Base-by-base conservation (phyloP, 371 early-diverging fungal species). In the Mucor lusitanicus region DNA sequence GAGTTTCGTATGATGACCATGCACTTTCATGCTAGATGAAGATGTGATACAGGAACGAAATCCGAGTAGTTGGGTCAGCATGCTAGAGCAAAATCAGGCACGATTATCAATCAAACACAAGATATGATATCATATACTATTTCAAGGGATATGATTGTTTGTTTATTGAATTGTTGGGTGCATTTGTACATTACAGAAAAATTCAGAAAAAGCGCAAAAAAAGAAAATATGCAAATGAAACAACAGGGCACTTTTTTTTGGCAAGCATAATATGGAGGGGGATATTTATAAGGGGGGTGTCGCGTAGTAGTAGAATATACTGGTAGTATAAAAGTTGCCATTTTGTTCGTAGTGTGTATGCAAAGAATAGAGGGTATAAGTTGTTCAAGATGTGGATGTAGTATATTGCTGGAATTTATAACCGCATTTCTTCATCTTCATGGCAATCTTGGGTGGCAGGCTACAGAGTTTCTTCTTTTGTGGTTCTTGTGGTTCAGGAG, bases 391-490 rank as follows among this genome's bases (percentile, higher is more conserved):
- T 28, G 50, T 50, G 5, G 50, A 12, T 50, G 21, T 21, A 8
- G 25, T 50, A 9, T 50, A 50, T 25, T 23, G 50, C 21, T 28
- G 40, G 40, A 56, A 64, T 44, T 54, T 8, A 30, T 64, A 61
- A 6, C 68, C 71, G 44, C 65, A 66, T 53, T 79, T 76, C 63
- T 76, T 72, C 72, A 81, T 65, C 40, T 81, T 81, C 77, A 83
- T 68, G 5, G 80, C 78, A 63, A 83, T 73, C 39, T 83, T 83
- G 12, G 83, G 76, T 25, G 83, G 83, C 6, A 83, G 50, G 17
- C n/a, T 69, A 42, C 46, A 71, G 8, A 65, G 69, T 12, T 64
- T 25, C 69, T 79, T 21, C 68, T 74, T 46, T 39, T 11, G 66
- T 53, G 13, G 55, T 3, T 55, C 30, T 8, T 55, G 55, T 12